These are phyloP conservation scores for Coemansia sp. DNA, from an alignment of 192 early-diverging fungal species.

Conservation along the genomic window DNA sequence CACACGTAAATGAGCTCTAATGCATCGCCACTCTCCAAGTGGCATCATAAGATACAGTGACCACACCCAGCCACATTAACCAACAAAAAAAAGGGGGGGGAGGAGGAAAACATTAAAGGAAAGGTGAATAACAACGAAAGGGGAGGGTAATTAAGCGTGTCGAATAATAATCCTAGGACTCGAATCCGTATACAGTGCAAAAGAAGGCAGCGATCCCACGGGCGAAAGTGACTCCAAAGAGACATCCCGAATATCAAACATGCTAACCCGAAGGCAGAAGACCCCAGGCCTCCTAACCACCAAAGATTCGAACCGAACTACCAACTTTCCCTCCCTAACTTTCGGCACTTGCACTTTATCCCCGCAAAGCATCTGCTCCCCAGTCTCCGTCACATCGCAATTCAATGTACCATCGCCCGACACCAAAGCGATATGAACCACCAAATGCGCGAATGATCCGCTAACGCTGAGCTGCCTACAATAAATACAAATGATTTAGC, in stretches of 20 bases:
- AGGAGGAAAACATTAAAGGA: neutral
- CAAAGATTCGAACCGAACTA: conserved; percentile 14
- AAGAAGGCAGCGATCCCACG: neutral
- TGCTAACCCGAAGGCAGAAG: conserved; percentile 25
- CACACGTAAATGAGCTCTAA: neutral
- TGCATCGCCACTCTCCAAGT: neutral
- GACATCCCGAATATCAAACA: conserved; percentile 24
- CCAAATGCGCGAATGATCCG: conserved; percentile 9
- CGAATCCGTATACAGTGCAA: neutral
- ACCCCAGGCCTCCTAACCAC: conserved; percentile 11
- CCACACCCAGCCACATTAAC: neutral
- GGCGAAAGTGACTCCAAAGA: neutral
- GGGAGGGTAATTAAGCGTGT: neutral
- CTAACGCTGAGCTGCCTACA: conserved; percentile 25
- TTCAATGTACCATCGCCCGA: conserved; percentile 37
- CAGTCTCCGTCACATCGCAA: conserved; percentile 13
- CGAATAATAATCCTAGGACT: neutral
- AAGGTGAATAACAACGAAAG: neutral
- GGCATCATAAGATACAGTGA: neutral
- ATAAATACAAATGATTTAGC: neutral
- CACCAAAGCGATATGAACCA: conserved; percentile 21
- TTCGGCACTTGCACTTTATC: conserved; percentile 1
- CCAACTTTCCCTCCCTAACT: conserved; percentile 17
- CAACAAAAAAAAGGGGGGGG: neutral
- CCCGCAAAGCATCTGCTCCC: conserved; percentile 21